phyloP scores from a whole-genome alignment of 1,284 basidiomycete genomes.

The Apiotrichum domesticum region DNA sequence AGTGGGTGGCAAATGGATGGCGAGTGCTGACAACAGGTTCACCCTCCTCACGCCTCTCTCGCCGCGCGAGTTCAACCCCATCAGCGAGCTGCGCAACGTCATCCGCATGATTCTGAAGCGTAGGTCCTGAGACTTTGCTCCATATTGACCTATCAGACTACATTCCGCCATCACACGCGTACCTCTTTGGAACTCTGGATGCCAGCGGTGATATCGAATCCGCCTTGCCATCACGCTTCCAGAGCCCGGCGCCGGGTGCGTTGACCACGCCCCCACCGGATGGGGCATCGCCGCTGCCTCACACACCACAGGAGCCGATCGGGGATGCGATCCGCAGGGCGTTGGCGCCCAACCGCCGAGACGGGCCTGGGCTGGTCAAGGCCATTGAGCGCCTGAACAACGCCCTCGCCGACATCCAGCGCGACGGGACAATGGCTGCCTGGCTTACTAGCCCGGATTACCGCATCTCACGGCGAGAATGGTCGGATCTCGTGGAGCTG shows the following conservation, averaged over 20 bases:
- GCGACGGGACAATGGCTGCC: constrained; percentile 33
- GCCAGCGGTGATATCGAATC: constrained; percentile 12
- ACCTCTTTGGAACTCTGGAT: constrained; percentile 38
- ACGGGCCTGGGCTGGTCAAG: constrained; percentile 50
- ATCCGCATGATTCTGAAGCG: constrained; percentile 38
- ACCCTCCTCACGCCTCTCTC: constrained; percentile 39
- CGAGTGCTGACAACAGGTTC: constrained; percentile 22
- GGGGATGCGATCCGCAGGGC: constrained; percentile 51
- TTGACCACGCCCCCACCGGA: constrained; percentile 26
- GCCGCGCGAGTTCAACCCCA: constrained; percentile 47
- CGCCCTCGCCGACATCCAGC: constrained; percentile 45
- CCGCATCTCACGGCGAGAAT: constrained; percentile 38
- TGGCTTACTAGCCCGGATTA: constrained; percentile 23
- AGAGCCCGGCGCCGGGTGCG: constrained; percentile 16
- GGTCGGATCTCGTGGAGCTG: constrained; percentile 45
- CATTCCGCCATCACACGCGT: constrained; percentile 33
- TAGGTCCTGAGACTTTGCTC: constrained; percentile 15
- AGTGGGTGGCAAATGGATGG: constrained; percentile 20
- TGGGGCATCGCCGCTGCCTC: constrained; percentile 11
- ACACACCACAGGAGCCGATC: constrained; percentile 43
- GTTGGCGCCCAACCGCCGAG: constrained; percentile 47
- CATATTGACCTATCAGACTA: constrained; percentile 22
- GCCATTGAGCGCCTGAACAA: constrained; percentile 51
- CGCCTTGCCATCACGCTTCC: constrained; percentile 10
- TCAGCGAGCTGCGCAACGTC: constrained; percentile 43